Percentiles rank a stretch among this genome's conserved stretches.
Conservation (phyloP, 2,329 filamentous ascomycete species). For the Mycosphaerella arachidis region DNA sequence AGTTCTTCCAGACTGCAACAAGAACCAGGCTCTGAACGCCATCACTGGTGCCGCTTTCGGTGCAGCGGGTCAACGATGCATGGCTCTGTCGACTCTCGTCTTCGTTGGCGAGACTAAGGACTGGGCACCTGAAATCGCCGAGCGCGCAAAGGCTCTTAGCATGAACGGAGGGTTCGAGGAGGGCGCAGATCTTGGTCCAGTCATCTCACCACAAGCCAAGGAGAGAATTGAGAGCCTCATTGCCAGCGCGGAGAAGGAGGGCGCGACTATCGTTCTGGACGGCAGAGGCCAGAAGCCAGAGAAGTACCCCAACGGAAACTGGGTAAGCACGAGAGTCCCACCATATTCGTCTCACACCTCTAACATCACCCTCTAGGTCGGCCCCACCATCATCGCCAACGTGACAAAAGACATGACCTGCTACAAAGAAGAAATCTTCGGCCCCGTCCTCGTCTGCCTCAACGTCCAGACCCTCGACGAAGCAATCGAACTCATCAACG, state of each 20-base stretch:
- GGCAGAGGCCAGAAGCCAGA: slow-evolving; percentile 68
- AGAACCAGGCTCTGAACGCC: slow-evolving; percentile 82
- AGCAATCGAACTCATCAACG: slow-evolving; percentile 76
- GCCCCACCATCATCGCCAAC: slow-evolving; percentile 76
- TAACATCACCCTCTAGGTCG: slow-evolving; percentile 50
- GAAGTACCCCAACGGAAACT: slow-evolving; percentile 83
- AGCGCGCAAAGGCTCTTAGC: slow-evolving; percentile 66
- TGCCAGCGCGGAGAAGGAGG: slow-evolving; percentile 70
- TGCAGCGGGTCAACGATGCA: slow-evolving; percentile 79
- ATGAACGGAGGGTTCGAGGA: slow-evolving; percentile 79
- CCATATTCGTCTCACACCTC: neutral
- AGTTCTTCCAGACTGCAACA: slow-evolving; percentile 80
- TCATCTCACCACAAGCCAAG: slow-evolving; percentile 76
- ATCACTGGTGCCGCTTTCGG: slow-evolving; percentile 81
- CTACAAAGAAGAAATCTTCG: slow-evolving; percentile 83
- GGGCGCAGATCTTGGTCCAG: slow-evolving; percentile 73
- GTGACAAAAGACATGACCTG: slow-evolving; percentile 77
- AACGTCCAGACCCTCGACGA: slow-evolving; percentile 74
- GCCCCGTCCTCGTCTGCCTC: slow-evolving; percentile 76
- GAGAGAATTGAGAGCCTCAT: slow-evolving; percentile 73
- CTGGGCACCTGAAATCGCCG: slow-evolving; percentile 74
- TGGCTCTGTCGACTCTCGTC: slow-evolving; percentile 78
- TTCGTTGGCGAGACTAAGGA: slow-evolving; percentile 80
- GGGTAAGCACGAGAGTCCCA: slow-evolving; percentile 42
- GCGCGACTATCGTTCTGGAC: slow-evolving; percentile 76